Conservation (phyloP, 208 protist genomes). For the Tritrichomonas musculus region DNA sequence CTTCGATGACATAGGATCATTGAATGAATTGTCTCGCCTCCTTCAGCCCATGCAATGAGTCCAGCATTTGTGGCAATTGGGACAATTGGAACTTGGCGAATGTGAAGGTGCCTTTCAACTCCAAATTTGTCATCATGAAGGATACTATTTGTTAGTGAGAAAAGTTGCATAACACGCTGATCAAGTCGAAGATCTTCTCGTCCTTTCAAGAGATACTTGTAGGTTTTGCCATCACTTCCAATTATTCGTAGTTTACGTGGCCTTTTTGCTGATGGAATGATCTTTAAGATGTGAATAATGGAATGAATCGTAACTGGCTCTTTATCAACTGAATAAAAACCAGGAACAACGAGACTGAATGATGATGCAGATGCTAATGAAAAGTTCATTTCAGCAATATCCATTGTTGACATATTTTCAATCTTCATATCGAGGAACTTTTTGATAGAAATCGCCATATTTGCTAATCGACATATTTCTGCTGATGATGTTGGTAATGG, state of each 20-base stretch:
- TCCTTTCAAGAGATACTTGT: constrained; percentile 31
- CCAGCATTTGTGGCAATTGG: not conserved
- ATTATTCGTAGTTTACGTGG: not conserved
- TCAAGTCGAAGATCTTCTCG: constrained; percentile 32
- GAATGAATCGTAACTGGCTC: not conserved
- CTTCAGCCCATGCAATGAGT: not conserved
- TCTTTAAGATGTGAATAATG: not conserved
- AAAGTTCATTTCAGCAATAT: not conserved
- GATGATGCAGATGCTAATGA: not conserved
- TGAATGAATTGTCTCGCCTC: not conserved
- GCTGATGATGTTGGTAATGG: not conserved
- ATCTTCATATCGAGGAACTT: not conserved
- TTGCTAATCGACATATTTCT: not conserved
- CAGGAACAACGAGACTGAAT: not conserved
- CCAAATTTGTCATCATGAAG: not conserved
- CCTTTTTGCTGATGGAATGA: not conserved
- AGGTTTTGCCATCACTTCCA: not conserved
- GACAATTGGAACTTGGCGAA: not conserved
- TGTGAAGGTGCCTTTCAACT: not conserved
- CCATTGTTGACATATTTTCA: not conserved
- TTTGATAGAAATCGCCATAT: not conserved
- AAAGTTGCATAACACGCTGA: constrained; percentile 31
- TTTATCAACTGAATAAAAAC: not conserved
- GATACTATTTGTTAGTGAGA: not conserved
- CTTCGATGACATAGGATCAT: not conserved